phyloP scores from a whole-genome alignment of 768 basidiomycete species.

The Termitomyces sp. region DNA sequence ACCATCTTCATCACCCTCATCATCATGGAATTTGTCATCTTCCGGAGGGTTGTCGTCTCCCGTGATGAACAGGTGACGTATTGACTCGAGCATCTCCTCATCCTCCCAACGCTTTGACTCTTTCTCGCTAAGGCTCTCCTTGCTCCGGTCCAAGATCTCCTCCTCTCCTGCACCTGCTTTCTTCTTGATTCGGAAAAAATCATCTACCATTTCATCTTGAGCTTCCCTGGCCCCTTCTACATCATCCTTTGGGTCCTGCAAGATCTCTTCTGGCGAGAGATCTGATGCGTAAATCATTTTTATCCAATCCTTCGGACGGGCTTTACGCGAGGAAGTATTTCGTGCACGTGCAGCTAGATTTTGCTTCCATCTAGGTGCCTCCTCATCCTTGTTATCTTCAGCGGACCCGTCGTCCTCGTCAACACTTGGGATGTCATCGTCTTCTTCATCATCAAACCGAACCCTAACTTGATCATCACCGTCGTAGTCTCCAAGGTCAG shows the following conservation, averaged over 20 bases:
- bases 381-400: constrained; percentile 31
- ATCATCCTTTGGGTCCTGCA: constrained; percentile 36
- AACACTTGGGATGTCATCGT: constrained; percentile 41
- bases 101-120: constrained; percentile 74
- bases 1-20: constrained; percentile 23
- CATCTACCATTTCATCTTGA: constrained; percentile 43
- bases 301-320: constrained; percentile 67
- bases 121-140: constrained; percentile 46
- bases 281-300: constrained; percentile 74
- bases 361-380: constrained; percentile 68
- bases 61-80: constrained; percentile 88
- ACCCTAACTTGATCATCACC: constrained; percentile 19
- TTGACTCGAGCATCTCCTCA: constrained; percentile 78
- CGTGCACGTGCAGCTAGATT: constrained; percentile 45
- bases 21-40: constrained; percentile 27
- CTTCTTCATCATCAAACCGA: constrained; percentile 38
- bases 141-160: constrained; percentile 63
- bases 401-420: constrained; percentile 34
- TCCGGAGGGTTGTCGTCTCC: constrained; percentile 34
- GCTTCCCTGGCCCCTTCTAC: constrained; percentile 15
- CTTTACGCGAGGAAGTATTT: constrained; percentile 23
- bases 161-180: constrained; percentile 29
- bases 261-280: constrained; percentile 65
- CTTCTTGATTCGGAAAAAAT: constrained; percentile 65
- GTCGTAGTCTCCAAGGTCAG: constrained; percentile 49